Base-by-base conservation (phyloP, 2,329 filamentous ascomycete genomes). In the Fusarium musae region DNA sequence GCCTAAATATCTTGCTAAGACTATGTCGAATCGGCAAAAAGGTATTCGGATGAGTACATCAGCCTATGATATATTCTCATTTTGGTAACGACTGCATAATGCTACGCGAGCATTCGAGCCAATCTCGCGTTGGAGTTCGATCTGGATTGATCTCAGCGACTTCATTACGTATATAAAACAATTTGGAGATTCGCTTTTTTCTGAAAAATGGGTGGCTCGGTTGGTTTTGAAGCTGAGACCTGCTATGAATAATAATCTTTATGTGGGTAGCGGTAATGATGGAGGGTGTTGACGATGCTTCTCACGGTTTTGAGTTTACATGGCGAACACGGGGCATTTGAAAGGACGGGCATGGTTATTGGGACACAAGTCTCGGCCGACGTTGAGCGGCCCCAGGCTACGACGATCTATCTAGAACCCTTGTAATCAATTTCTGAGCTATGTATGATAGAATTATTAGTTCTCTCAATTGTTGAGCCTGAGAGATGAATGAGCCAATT, bases 1-100 rank as follows among this genome's bases (percentile, higher is more conserved):
- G 92, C 92, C 60, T 84, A 82, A 78, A 62, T 53, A 53, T 46
- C 44, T 52, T 50, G 49, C 21, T 39, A 43, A 46, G 39, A 49
- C 36, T 39, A 42, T 52, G 26, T 47, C 54, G 49, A 56, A 23
- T 15, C 36, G 23, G 42, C 42, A 32, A n/a, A 56, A 53, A 23
- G n/a, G 53, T 37, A 44, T 54, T 61, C 42, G n/a, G 44, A 49
- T 34, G 56, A 59, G 21, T 49, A 42, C 53, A 43, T 50, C 42
- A 43, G 19, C 19, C 46, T 69, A 19, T 64, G 46, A 58, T 36
- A 26, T 63, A 9, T 42, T 59, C 23, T 30, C 37, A 15, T 44
- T 40, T 50, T 60, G 61, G 61, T 44, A 63, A 66, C 57, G 66
- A 60, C 59, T 52, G 59, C 63, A 62, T 59, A 66, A 50, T 63